These are phyloP conservation scores for Lasiosphaeria ovina DNA, from an alignment of 495 filamentous ascomycete genomes.

Conservation along the genomic window DNA sequence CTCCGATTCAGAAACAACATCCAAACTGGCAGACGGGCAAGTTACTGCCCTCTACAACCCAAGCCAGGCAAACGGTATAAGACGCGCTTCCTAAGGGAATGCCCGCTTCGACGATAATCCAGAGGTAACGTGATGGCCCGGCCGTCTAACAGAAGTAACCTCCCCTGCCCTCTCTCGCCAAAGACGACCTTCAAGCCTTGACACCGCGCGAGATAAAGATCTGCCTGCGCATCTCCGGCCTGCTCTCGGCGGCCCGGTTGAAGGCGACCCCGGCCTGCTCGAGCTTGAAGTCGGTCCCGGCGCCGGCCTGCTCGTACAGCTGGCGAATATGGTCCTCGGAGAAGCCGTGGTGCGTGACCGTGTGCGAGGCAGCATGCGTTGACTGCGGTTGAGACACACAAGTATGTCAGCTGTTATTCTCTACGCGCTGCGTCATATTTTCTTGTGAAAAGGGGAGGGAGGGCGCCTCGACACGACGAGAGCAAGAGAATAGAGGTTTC, in stretches of 20 bases:
- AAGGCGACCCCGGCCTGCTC: constrained; percentile 36
- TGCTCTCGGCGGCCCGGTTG: constrained; percentile 8
- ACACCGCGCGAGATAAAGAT: constrained; percentile 30
- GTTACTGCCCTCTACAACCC: too few species aligned
- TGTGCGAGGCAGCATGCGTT: constrained; percentile 39
- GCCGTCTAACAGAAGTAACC: too few species aligned
- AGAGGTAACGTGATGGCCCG: too few species aligned
- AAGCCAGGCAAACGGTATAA: too few species aligned
- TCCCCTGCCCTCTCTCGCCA: too few species aligned
- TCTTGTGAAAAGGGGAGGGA: neutral
- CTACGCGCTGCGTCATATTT: neutral
- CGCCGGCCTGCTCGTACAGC: constrained; percentile 53
- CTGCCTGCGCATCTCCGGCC: constrained; percentile 15
- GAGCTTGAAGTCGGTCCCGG: constrained; percentile 43
- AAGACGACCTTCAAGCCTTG: constrained; percentile 19
- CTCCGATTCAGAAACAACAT: too few species aligned
- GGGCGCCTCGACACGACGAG: too few species aligned
- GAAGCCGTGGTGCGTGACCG: constrained; percentile 59
- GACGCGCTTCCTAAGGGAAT: too few species aligned
- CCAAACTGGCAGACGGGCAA: too few species aligned
- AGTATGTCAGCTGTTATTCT: neutral
- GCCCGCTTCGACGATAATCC: too few species aligned
- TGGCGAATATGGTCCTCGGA: constrained; percentile 48
- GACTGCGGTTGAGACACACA: constrained; percentile 13
- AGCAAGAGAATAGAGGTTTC: neutral